Percentiles rank a stretch among this genome's conserved stretches.
phyloP scores from a whole-genome alignment of 23 red algal species.

The Gracilaria vermiculophylla region DNA sequence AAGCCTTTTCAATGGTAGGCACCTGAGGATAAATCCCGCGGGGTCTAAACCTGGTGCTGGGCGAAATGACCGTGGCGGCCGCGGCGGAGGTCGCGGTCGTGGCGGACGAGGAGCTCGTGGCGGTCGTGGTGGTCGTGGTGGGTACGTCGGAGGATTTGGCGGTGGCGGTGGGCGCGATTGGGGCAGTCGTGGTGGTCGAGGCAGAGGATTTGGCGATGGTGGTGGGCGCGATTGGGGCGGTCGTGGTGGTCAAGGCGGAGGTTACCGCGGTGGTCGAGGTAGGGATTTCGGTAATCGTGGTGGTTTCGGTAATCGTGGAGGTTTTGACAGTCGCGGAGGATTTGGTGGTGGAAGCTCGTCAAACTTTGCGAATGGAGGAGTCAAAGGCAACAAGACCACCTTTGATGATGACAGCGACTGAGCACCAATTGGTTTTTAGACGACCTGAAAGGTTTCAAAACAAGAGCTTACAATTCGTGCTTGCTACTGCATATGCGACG shows the following conservation, averaged over 20 bases:
- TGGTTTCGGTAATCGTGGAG: constrained; percentile 4
- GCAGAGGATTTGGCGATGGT: constrained; percentile 20
- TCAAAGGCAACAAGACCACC: constrained; percentile 31
- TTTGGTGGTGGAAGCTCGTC: not conserved
- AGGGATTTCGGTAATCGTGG: not conserved
- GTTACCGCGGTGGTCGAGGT: not conserved
- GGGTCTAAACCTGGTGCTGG: constrained; percentile 24
- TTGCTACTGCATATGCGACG: not conserved
- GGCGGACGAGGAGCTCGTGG: not conserved
- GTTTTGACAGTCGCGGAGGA: constrained; percentile 11
- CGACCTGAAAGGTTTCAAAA: not conserved
- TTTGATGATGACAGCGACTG: constrained; percentile 58
- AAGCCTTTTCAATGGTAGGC: constrained; percentile 7
- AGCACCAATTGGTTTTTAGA: too few relatives aligned
- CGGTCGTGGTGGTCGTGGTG: constrained; percentile 21
- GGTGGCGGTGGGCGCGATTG: constrained; percentile 4
- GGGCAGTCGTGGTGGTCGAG: constrained; percentile 8
- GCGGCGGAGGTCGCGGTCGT: not conserved
- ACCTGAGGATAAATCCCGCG: constrained; percentile 33
- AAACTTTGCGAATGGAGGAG: constrained; percentile 11
- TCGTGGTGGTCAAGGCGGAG: constrained; percentile 6
- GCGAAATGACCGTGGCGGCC: constrained; percentile 5
- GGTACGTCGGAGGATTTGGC: constrained; percentile 25
- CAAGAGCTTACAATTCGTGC: not conserved
- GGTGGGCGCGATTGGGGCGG: not conserved